Base-by-base conservation (phyloP, 768 basidiomycete species). In the Amanita pseudoporphyria region DNA sequence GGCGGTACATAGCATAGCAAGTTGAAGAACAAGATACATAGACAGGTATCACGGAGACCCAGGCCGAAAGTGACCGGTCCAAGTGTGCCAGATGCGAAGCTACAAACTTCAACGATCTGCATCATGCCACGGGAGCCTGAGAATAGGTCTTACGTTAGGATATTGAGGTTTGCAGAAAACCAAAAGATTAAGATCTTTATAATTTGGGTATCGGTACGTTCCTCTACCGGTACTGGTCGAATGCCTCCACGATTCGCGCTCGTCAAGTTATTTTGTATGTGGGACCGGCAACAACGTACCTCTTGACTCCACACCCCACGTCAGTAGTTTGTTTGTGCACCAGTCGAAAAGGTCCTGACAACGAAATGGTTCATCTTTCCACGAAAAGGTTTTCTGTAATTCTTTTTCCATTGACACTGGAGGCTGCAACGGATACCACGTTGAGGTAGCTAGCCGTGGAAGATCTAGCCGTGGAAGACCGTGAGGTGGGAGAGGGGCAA, bases 131-230 rank as follows among this genome's bases (percentile, higher is more conserved):
- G 16, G 32, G 22, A 6, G 12, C 39, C n/a, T 10, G 31, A 30
- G 32, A 22, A 26, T 14, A 5, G 16, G 12, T 60, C 71, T 53
- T 58, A 74, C 67, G 74, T 71, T 41, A 87, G 70, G 43, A 87
- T 79, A 56, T 87, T 86, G 61, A 78, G 68, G 62, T 86, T 86
- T 52, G 77, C 71, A 1, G 84, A 78, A 58, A 87, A 81, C 81
- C 82, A 88, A 7, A 86, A 71, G 64, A 87, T 85, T 68, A 87
- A 87, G 22, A 85, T 71, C 55, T 85, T 84, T 62, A 67, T 76
- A 57, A 76, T 77, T 45, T 79, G 79, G 7, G 69, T 74, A 54
- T 82, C 82, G 6, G 66, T 77, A 33, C 83, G 73, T 49, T 79
- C 70, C 38, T 78, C 74, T 10, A 66, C 53, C 2, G 75, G 67